Percentiles rank a stretch among this genome's conserved stretches.
Evolutionary conservation across 2,329 filamentous ascomycete genomes (phyloP).

Genomic region (Sporothrix schenckii): DNA sequence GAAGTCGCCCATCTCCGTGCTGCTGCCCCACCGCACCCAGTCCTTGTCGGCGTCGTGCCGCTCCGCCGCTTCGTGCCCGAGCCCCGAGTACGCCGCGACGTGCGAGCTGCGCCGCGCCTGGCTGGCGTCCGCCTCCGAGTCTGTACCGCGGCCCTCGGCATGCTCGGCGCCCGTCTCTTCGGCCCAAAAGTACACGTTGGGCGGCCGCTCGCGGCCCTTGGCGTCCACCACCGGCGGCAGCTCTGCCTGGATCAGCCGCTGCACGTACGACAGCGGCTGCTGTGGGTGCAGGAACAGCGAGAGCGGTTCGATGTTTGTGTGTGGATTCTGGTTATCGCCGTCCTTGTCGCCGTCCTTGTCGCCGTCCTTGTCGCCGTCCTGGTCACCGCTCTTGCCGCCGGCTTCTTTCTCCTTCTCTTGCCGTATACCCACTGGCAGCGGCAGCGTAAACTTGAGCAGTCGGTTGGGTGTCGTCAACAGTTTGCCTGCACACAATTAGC

Average conservation of each 20-base stretch:
- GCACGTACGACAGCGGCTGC: constrained; percentile 87
- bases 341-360: constrained; percentile 33
- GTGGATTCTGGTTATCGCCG: constrained; percentile 36
- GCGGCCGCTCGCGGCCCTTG: constrained; percentile 68
- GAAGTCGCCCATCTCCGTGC: constrained; percentile 91
- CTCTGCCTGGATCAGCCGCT: constrained; percentile 85
- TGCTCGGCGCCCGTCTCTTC: constrained; percentile 62
- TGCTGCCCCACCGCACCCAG: constrained; percentile 86
- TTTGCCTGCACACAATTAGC: constrained; percentile 57
- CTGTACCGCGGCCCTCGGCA: constrained; percentile 42
- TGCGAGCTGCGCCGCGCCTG: constrained; percentile 38
- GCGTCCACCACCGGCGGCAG: constrained; percentile 66
- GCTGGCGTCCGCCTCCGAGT: not conserved
- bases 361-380: constrained; percentile 35
- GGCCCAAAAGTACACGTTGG: constrained; percentile 76
- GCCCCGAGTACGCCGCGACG: constrained; percentile 71
- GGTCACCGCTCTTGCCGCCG: constrained; percentile 38
- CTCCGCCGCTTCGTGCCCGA: constrained; percentile 62
- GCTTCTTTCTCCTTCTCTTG: constrained; percentile 43
- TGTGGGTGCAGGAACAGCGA: constrained; percentile 86
- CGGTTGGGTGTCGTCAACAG: constrained; percentile 78
- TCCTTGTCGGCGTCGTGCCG: constrained; percentile 52
- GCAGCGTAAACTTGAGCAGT: constrained; percentile 78
- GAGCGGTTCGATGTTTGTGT: constrained; percentile 69
- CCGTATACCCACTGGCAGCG: constrained; percentile 58